Evolutionary conservation across 1,284 basidiomycete genomes (phyloP), one percentile per base, ranked within the genome.

Genomic region (Leccinum subspadiceum): DNA sequence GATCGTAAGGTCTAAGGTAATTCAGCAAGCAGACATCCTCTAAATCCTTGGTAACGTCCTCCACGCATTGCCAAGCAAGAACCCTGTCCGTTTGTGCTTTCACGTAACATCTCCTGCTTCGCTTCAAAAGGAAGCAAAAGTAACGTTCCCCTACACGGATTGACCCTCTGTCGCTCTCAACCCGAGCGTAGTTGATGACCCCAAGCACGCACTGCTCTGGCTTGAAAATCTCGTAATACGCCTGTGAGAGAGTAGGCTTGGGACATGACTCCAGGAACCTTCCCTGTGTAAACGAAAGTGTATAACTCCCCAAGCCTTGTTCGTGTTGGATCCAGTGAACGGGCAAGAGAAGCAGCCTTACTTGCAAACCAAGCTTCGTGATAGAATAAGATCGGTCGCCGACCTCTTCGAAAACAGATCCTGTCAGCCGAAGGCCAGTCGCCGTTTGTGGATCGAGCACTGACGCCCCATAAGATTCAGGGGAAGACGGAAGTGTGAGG

Each of bases 181-280:
- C 39, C n/a, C 33, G 63, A 2, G 63, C 41, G 20, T 66, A 66
- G 57, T 64, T 65, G 26, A 64, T 54, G 7, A 66, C 50, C n/a
- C 63, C 63, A 31, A 64, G 64, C 8, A 64, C 56, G 22, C 64
- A 64, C 8, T 64, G 56, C n/a, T 54, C 63, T 48, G 64, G 63
- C 48, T 41, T 60, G 62, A 64, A 64, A n/a, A 60, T 24, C 15
- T 64, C 57, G 24, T 64, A 64, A 20, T 66, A 66, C 5, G 61
- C 63, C 15, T 54, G 64, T 8, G 63, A 63, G 31, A 64, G 61
- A 2, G 52, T 56, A 4, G 63, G 64, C 17, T 17, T 12, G 2
- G 62, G 62, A 12, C 29, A 31, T 5, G 61, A 56, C 17, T 64
- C 60, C 31, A 54, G 24, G 52, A 64, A 64, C 1, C 35, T 44